A percentile compares a stretch with the other conserved stretches of the same genome.
These are phyloP conservation scores for Huntiella decipiens DNA, from an alignment of 2,329 filamentous ascomycete species.

Conservation along the genomic window DNA sequence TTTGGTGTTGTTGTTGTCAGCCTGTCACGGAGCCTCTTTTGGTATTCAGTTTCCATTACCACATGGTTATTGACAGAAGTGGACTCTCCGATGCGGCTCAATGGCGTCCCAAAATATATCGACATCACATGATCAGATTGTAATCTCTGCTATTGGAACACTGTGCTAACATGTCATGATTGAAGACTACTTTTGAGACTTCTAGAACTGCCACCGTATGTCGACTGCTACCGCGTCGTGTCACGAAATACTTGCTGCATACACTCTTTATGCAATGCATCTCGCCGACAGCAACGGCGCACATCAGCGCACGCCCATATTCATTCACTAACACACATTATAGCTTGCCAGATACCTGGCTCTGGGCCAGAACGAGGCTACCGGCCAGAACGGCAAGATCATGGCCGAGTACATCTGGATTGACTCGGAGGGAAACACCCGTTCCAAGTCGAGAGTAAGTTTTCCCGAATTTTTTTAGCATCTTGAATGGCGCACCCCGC, in stretches of 20 bases:
- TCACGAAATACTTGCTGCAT: too few relatives aligned
- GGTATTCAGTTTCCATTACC: slow-evolving; percentile 4
- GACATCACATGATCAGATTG: too few relatives aligned
- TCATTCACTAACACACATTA: slow-evolving; percentile 10
- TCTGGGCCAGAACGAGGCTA: slow-evolving; percentile 58
- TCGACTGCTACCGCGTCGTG: background rate
- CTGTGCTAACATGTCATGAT: background rate
- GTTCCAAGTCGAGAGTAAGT: slow-evolving; percentile 92
- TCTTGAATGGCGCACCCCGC: background rate
- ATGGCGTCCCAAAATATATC: background rate
- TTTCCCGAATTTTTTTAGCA: slow-evolving; percentile 10
- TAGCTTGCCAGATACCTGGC: slow-evolving; percentile 83
- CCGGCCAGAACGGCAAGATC: slow-evolving; percentile 55
- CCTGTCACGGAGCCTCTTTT: too few relatives aligned
- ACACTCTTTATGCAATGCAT: background rate
- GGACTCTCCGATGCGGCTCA: slow-evolving; percentile 5
- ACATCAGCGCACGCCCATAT: too few relatives aligned
- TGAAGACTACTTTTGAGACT: slow-evolving; percentile 7
- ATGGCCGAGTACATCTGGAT: slow-evolving; percentile 98
- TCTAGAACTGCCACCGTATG: slow-evolving; percentile 10
- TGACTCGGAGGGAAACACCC: slow-evolving; percentile 61
- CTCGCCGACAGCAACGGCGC: background rate
- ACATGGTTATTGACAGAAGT: background rate
- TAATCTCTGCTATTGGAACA: too few relatives aligned
- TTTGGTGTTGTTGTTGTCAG: too few relatives aligned